A percentile compares a stretch with the other conserved stretches of the same genome.
Conservation (phyloP, 257 asterid genomes). For the Nicotiana obtusifolia region DNA sequence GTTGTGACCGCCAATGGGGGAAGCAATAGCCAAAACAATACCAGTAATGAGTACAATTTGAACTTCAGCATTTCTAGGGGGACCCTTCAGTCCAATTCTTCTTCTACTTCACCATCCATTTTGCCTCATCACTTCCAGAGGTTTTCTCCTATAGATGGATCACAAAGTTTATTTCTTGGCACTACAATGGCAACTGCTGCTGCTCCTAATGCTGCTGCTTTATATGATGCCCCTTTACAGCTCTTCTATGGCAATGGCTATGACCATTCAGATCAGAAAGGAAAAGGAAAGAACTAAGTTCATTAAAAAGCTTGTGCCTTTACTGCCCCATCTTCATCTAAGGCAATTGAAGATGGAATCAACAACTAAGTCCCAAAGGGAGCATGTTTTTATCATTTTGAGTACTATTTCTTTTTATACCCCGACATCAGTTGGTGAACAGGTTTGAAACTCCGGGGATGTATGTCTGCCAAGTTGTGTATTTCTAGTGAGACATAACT, state of each 20-base stretch:
- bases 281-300: conserved; percentile 52
- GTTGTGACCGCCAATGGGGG: conserved; percentile 13
- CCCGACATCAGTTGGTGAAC: neutral
- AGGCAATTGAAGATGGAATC: neutral
- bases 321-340: conserved; percentile 18
- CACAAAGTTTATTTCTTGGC: conserved; percentile 38
- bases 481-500: neutral
- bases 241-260: conserved; percentile 40
- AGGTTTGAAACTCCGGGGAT: neutral
- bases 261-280: conserved; percentile 27
- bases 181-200: conserved; percentile 9
- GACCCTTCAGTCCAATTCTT: conserved; percentile 92
- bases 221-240: conserved; percentile 51
- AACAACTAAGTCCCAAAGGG: neutral
- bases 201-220: conserved; percentile 1
- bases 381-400: neutral
- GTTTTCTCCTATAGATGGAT: conserved; percentile 35
- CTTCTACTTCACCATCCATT: conserved; percentile 24
- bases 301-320: too few species aligned
- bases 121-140: conserved; percentile 49
- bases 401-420: neutral
- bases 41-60: conserved; percentile 30
- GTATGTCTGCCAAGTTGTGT: neutral
- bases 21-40: neutral
- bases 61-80: conserved; percentile 56